A percentile compares a stretch with the other conserved stretches of the same genome.
Conservation (phyloP, 192 early-diverging fungal species). For the Mycoemilia scoparia region DNA sequence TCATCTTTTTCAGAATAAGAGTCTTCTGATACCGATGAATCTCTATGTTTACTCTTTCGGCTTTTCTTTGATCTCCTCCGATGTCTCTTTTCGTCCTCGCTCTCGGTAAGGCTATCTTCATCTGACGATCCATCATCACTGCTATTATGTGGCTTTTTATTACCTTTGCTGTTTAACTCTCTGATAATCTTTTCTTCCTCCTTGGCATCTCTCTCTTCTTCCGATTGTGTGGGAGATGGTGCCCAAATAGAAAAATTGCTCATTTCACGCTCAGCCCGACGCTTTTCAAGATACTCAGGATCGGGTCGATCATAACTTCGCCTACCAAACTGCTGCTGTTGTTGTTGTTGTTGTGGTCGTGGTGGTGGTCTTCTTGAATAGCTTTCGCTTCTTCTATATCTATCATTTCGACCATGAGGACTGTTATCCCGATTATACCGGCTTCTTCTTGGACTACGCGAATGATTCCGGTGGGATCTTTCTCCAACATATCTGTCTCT, state of each 20-base stretch:
- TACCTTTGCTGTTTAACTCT: slow-evolving; percentile 7
- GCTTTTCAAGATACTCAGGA: slow-evolving; percentile 12
- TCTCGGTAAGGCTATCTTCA: slow-evolving; percentile 1
- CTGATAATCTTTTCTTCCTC: slow-evolving; percentile 16
- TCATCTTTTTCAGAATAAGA: slow-evolving; percentile 8
- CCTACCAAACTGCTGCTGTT: not conserved
- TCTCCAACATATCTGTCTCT: too few relatives aligned
- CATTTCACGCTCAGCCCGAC: slow-evolving; percentile 20
- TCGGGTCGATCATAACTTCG: slow-evolving; percentile 5
- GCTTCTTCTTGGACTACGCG: too few relatives aligned
- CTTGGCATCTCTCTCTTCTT: slow-evolving; percentile 21
- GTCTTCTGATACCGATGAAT: slow-evolving; percentile 5
- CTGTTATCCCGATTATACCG: slow-evolving; percentile 3
- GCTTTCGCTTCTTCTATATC: not conserved
- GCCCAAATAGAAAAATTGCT: slow-evolving; percentile 35
- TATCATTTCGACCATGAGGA: not conserved
- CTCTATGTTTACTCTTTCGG: slow-evolving; percentile 2
- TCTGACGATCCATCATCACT: slow-evolving; percentile 1
- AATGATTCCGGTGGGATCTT: too few relatives aligned
- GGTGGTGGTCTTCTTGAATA: not conserved
- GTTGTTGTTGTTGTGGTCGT: not conserved
- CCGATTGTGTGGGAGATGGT: slow-evolving; percentile 31
- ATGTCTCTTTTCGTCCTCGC: not conserved
- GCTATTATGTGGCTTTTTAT: slow-evolving; percentile 6
- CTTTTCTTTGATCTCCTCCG: not conserved